These are phyloP conservation scores for Gloeostereum incarnatum DNA, from an alignment of 768 basidiomycete species.

Conservation along the genomic window DNA sequence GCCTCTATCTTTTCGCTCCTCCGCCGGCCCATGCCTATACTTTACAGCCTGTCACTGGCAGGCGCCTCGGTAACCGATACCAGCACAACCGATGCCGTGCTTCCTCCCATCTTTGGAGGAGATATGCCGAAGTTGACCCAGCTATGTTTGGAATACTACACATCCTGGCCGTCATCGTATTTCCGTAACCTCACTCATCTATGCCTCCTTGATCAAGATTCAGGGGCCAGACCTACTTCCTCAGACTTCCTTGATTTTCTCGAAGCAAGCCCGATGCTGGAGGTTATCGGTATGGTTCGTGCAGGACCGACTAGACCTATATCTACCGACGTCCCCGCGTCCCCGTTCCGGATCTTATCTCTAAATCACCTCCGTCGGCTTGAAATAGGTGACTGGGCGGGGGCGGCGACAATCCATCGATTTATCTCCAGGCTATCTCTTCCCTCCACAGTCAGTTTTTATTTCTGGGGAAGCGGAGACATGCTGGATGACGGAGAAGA, in stretches of 20 bases:
- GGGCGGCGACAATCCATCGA: slow-evolving; percentile 8
- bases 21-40: slow-evolving; percentile 6
- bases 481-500: not conserved
- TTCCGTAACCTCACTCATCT: slow-evolving; percentile 9
- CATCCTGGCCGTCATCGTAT: slow-evolving; percentile 10
- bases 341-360: slow-evolving; percentile 4
- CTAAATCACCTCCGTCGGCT: slow-evolving; percentile 10
- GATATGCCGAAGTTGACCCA: slow-evolving; percentile 9
- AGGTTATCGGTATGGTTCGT: slow-evolving; percentile 9
- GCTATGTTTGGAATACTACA: slow-evolving; percentile 9
- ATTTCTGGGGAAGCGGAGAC: slow-evolving; percentile 11
- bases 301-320: slow-evolving; percentile 10
- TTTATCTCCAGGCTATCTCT: slow-evolving; percentile 11
- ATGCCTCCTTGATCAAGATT: slow-evolving; percentile 6
- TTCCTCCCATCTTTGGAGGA: slow-evolving; percentile 10
- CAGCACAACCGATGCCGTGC: slow-evolving; percentile 1
- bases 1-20: not conserved
- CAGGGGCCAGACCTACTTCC: slow-evolving; percentile 6
- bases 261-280: slow-evolving; percentile 8
- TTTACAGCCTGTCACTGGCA: slow-evolving; percentile 6
- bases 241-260: slow-evolving; percentile 13
- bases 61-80: slow-evolving; percentile 1
- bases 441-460: slow-evolving; percentile 8
- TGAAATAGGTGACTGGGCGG: slow-evolving; percentile 11
- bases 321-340: slow-evolving; percentile 1